phyloP scores from a whole-genome alignment of 352 stramenopile species.

The Plasmopara viticola region DNA sequence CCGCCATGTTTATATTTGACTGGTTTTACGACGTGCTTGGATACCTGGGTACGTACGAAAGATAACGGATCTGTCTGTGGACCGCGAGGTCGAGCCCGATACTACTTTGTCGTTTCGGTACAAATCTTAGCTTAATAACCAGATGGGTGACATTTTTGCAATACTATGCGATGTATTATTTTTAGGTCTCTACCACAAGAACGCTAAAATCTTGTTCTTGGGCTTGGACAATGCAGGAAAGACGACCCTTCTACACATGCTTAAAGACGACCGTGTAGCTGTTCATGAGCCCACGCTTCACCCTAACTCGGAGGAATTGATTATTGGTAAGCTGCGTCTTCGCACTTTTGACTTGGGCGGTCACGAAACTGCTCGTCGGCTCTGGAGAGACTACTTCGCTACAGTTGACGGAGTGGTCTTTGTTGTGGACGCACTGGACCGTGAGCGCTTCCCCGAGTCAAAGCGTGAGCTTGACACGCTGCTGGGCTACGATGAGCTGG shows the following conservation, averaged over 20 bases:
- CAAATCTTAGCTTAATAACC: conserved; percentile 11
- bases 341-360: conserved; percentile 99
- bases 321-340: conserved; percentile 97
- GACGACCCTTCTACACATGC: conserved; percentile 99
- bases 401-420: conserved; percentile 99
- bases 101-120: conserved; percentile 3
- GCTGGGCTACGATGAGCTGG: conserved; percentile 95
- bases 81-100: conserved; percentile 2
- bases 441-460: conserved; percentile 97
- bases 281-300: conserved; percentile 96
- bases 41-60: conserved; percentile 77
- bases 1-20: conserved; percentile 91
- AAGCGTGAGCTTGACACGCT: conserved; percentile 98
- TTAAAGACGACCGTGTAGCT: conserved; percentile 97
- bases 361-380: conserved; percentile 94
- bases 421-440: conserved; percentile 98
- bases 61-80: neutral
- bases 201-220: conserved; percentile 99
- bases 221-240: conserved; percentile 99
- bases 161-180: conserved; percentile 9
- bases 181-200: conserved; percentile 99
- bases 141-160: conserved; percentile 13
- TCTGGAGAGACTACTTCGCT: conserved; percentile 99
- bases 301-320: conserved; percentile 90
- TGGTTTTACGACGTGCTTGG: conserved; percentile 94